phyloP scores from a whole-genome alignment of 2,329 filamentous ascomycete genomes.

The Diaporthe sp. region DNA sequence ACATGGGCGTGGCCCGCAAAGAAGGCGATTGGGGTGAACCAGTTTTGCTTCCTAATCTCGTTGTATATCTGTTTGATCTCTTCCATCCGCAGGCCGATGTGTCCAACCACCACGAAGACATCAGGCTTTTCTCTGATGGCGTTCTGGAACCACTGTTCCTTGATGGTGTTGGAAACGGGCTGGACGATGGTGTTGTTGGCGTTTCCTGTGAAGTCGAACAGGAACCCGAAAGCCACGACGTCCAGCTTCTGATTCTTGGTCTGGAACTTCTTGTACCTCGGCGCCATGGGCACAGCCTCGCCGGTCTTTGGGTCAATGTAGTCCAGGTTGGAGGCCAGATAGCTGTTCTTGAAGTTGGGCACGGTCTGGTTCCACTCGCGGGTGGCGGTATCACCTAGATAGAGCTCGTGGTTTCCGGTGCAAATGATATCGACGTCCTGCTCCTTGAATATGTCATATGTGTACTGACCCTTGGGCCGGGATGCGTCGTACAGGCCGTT shows the following conservation, averaged over 20 bases:
- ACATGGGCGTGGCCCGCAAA: conserved; percentile 94
- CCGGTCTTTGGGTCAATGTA: conserved; percentile 81
- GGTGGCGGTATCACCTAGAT: conserved; percentile 80
- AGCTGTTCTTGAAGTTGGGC: conserved; percentile 82
- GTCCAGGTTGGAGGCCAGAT: conserved; percentile 93
- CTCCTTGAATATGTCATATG: conserved; percentile 86
- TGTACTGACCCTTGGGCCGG: conserved; percentile 86
- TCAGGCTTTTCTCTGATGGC: conserved; percentile 88
- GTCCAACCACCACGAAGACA: conserved; percentile 86
- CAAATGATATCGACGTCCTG: conserved; percentile 87
- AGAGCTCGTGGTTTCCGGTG: conserved; percentile 95
- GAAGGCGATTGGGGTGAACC: conserved; percentile 88
- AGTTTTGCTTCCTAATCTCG: conserved; percentile 80
- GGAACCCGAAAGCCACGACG: conserved; percentile 90
- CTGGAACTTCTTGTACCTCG: conserved; percentile 87
- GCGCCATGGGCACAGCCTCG: conserved; percentile 79
- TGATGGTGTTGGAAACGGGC: conserved; percentile 81
- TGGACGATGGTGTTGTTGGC: conserved; percentile 91
- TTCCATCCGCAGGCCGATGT: conserved; percentile 83
- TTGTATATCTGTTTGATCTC: conserved; percentile 84
- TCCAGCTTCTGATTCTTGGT: conserved; percentile 89
- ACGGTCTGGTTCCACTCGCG: conserved; percentile 84
- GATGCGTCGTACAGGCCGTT: conserved; percentile 96
- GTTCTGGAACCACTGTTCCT: conserved; percentile 88
- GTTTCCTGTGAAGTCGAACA: conserved; percentile 93